These are phyloP conservation scores for Casaregolazyma lundiana DNA, from an alignment of 1,139 yeast genomes.

Conservation along the genomic window DNA sequence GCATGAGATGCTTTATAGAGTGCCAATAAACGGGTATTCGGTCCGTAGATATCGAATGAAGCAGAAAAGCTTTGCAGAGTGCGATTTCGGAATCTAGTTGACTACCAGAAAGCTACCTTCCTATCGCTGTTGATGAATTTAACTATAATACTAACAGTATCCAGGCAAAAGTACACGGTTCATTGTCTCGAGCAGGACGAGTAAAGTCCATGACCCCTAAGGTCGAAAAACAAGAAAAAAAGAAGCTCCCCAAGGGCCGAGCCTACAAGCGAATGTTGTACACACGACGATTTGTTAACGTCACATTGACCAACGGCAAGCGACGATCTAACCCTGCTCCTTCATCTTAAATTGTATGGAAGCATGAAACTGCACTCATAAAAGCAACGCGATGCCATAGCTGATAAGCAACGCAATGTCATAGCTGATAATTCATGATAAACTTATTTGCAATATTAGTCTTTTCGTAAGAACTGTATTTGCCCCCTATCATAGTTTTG, in stretches of 20 bases:
- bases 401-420: neutral
- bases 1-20: too few species aligned
- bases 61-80: too few species aligned
- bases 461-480: too few species aligned
- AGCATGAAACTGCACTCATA: neutral
- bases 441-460: neutral
- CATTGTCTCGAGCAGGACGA: constrained; percentile 99
- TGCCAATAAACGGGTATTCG: too few species aligned
- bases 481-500: too few species aligned
- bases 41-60: too few species aligned
- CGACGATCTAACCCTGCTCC: constrained; percentile 97
- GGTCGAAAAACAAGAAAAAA: constrained; percentile 86
- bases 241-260: constrained; percentile 77
- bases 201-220: constrained; percentile 98
- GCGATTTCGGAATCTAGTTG: neutral
- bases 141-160: constrained; percentile 7
- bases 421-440: neutral
- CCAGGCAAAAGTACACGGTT: constrained; percentile 97
- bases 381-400: neutral
- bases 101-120: too few species aligned
- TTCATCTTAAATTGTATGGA: constrained; percentile 36
- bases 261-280: constrained; percentile 97
- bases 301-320: constrained; percentile 97
- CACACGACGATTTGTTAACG: constrained; percentile 99
- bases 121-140: too few species aligned